Base-by-base conservation (phyloP, 2,329 filamentous ascomycete genomes). In the Chaetoscypha palmicola region DNA sequence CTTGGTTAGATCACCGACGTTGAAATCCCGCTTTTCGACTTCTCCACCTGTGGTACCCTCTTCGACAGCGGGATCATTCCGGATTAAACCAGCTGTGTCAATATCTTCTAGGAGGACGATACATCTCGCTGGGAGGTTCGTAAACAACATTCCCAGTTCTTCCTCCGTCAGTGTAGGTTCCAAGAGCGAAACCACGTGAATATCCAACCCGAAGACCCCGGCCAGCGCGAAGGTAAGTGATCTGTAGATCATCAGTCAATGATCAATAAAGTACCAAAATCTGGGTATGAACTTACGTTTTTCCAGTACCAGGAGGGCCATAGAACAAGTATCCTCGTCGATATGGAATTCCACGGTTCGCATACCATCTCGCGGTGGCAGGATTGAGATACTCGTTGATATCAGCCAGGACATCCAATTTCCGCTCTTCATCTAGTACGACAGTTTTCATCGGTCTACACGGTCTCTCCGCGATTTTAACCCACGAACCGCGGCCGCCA, bases 281-380 rank as follows among this genome's bases (percentile, higher is more conserved):
- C n/a, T n/a, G n/a, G 64, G 61, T 0, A 71, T 67, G 1, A 86
- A 64, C 21, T 77, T 73, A n/a, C n/a, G 46, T 81, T 76, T 56
- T 86, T 81, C 77, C 78, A 82, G 51, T 64, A 66, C 41, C 68
- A 0, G 86, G 86, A 0, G 86, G 86, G 0, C 88, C 88, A 51
- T 90, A 72, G 14, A 94, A 77, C 0, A 94, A 74, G 57, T 92
- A 94, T 0, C 88, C 89, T 4, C 88, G 74, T 11, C 88, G 77
- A 61, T 94, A 94, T 0, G 89, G 88, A 22, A 94, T 91, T 1
- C 88, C 88, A 5, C 87, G 75, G 53, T 86, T 83, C 0, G 81
- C 73, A 60, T 95, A 95, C 86, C 87, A 94, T n/a, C 79, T 71
- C 33, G 76, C 70, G 0, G 79, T 83, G 9, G 68, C 63, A 0